These are phyloP conservation scores for Mortierella sp. DNA, from an alignment of 371 early-diverging fungal species.

Conservation along the genomic window DNA sequence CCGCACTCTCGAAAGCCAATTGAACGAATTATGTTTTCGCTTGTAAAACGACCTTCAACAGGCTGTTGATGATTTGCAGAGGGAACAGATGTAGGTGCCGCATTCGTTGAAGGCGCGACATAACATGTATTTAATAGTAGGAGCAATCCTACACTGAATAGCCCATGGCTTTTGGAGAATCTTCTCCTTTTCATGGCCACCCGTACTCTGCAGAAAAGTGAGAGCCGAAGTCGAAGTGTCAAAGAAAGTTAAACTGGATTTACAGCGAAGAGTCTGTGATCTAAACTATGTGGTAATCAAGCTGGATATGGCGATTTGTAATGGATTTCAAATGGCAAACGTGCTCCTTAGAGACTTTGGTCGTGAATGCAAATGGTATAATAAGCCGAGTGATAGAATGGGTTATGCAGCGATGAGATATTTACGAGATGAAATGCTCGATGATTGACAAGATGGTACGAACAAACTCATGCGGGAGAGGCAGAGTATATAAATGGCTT, in stretches of 20 bases:
- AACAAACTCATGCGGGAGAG: neutral
- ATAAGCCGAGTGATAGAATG: neutral
- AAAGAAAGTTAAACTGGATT: too few relatives aligned
- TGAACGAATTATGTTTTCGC: conserved; percentile 30
- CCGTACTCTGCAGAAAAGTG: neutral
- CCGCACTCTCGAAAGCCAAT: conserved; percentile 37
- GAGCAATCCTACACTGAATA: neutral
- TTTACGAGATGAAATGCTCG: neutral
- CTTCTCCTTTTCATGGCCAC: conserved; percentile 4
- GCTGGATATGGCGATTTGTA: neutral
- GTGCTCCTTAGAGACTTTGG: neutral
- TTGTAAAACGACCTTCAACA: neutral
- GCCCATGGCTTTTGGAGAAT: neutral
- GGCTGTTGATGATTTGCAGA: neutral
- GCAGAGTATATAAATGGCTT: neutral
- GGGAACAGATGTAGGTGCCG: conserved; percentile 6
- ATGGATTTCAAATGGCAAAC: neutral
- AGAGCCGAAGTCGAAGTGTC: neutral
- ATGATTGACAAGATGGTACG: neutral
- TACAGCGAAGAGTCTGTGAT: too few relatives aligned
- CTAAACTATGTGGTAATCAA: neutral
- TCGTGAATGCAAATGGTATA: neutral
- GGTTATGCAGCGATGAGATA: neutral
- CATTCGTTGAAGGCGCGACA: neutral
- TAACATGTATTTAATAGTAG: neutral